Conservation (phyloP, 495 filamentous ascomycete genomes). For the Pyrenopolyporus hunteri region DNA sequence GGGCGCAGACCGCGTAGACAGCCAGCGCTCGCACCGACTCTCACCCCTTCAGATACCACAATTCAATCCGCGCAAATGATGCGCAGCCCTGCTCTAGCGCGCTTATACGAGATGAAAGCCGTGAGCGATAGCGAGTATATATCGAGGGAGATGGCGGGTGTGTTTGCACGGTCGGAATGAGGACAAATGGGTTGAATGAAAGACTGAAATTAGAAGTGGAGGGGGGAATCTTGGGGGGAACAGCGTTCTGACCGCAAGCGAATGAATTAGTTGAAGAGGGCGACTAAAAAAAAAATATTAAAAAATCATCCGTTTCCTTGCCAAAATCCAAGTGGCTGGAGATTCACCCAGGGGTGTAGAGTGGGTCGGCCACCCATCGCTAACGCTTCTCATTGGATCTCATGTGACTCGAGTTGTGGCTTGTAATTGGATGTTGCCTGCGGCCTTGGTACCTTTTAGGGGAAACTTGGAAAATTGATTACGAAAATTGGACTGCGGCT, state of each 20-base stretch:
- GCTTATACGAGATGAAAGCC: conserved; percentile 7
- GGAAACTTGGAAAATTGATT: conserved; percentile 3
- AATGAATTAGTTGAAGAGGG: conserved; percentile 32
- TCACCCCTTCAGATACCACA: neutral
- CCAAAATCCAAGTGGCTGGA: conserved; percentile 40
- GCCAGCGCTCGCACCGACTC: conserved; percentile 23
- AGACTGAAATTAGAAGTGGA: conserved; percentile 36
- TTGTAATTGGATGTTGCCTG: conserved; percentile 14
- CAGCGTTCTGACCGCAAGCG: conserved; percentile 32
- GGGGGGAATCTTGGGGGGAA: conserved; percentile 27
- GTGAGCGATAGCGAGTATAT: conserved; percentile 29
- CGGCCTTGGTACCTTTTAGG: neutral
- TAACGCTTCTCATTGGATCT: conserved; percentile 12
- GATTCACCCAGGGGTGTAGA: conserved; percentile 13
- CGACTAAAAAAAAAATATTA: conserved; percentile 36
- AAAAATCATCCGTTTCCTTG: conserved; percentile 27
- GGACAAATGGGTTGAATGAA: conserved; percentile 35
- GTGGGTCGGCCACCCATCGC: neutral
- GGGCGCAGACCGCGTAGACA: conserved; percentile 36
- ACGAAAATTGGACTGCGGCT: neutral
- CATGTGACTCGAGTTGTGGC: conserved; percentile 23
- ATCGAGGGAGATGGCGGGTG: conserved; percentile 11
- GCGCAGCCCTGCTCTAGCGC: conserved; percentile 18
- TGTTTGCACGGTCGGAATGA: conserved; percentile 29
- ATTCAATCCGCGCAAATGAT: conserved; percentile 27